These are phyloP conservation scores for Prunus mira DNA, from an alignment of 306 rosid genomes.

Conservation along the genomic window DNA sequence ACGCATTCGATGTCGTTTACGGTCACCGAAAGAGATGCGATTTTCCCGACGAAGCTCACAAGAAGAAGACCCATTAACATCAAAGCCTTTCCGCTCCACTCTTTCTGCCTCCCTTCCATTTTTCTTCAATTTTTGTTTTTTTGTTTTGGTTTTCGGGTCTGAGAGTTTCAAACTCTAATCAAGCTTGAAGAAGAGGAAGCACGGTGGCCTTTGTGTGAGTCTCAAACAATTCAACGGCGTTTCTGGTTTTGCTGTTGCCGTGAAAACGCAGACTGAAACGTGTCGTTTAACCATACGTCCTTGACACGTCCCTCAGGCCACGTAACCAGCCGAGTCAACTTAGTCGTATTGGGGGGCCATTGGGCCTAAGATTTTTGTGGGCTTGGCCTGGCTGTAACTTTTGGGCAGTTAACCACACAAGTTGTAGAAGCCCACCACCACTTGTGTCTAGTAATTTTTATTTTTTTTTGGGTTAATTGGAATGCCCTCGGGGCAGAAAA, in stretches of 20 bases:
- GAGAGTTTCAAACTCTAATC: not conserved
- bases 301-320: not conserved
- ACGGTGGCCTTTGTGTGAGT: not conserved
- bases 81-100: constrained; percentile 28
- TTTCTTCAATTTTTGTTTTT: not conserved
- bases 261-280: not conserved
- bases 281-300: not conserved
- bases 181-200: not conserved
- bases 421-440: too few relatives aligned
- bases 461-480: too few relatives aligned
- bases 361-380: not conserved
- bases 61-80: constrained; percentile 42
- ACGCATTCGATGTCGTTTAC: constrained; percentile 86
- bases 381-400: not conserved
- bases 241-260: not conserved
- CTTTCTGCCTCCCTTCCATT: constrained; percentile 41
- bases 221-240: not conserved
- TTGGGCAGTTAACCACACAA: not conserved
- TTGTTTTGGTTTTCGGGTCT: not conserved
- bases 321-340: not conserved
- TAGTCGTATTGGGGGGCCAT: not conserved
- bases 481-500: too few relatives aligned
- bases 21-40: constrained; percentile 71
- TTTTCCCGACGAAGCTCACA: constrained; percentile 43
- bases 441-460: too few relatives aligned